Evolutionary conservation across 306 rosid genomes (phyloP), one percentile per base, ranked within the genome.

Genomic region (Crataegus laevigata): DNA sequence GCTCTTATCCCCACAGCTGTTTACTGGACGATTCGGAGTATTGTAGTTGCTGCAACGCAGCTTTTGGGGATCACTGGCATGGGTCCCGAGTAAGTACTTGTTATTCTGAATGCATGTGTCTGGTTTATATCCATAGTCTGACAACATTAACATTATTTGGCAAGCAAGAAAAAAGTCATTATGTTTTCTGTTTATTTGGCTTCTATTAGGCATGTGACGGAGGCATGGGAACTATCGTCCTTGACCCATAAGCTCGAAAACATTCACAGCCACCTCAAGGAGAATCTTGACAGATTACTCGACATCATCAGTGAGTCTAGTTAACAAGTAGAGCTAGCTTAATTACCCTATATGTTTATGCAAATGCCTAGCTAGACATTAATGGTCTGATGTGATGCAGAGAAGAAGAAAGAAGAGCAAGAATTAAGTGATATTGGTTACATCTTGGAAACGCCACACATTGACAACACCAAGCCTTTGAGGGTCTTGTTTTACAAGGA

Each of bases 211-310:
- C 73, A 77, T 15, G 9, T 76, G 51, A 63, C 86, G n/a, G 94
- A 90, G 69, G 38, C 87, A 11, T 94, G 98, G 96, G 97, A 94
- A 69, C 81, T 90, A 43, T 82, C 96, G 0, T 88, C 89, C 50
- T 81, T 88, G 90, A 81, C 87, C 2, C 89, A 90, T 67, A 90
- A 85, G 86, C 83, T 90, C 6, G 83, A 81, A 50, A 85, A 32
- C 71, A 79, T 94, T 52, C 76, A 77, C 63, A 73, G 82, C 58
- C 91, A 88, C 82, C 91, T 94, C 19, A 55, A 34, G 30, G 79
- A 76, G 45, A 73, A 51, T 26, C 69, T 73, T 45, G 5, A 43
- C 14, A 66, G 15, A 40, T 29, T 73, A 42, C 0, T 18, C 8
- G 69, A 60, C 12, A 28, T 73, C 1, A 73, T 43, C n/a, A 42